phyloP scores from a whole-genome alignment of 495 filamentous ascomycete genomes.

The Aspergillus nidulans region DNA sequence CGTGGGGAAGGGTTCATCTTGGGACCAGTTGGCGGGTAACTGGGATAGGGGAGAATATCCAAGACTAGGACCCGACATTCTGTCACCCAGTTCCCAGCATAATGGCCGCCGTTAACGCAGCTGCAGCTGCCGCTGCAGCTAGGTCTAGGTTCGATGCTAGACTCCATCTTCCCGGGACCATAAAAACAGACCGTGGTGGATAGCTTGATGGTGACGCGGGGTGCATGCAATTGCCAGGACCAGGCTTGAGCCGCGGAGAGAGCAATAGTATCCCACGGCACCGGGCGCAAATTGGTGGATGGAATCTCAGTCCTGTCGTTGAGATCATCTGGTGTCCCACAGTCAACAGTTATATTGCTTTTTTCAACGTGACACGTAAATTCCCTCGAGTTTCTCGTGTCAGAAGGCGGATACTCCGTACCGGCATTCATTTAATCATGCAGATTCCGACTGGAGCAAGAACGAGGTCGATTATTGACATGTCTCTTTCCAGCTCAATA shows the following conservation, averaged over 20 bases:
- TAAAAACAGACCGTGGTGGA: neutral
- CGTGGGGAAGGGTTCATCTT: too few relatives aligned
- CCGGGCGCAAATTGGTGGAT: neutral
- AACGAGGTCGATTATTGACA: neutral
- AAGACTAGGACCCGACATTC: neutral
- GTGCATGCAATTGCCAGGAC: neutral
- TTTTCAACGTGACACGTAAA: neutral
- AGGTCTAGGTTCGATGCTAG: neutral
- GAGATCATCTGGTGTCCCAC: neutral
- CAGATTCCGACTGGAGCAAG: neutral
- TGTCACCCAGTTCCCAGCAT: neutral
- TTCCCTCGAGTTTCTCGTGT: neutral
- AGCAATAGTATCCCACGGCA: neutral
- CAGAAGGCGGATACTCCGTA: neutral
- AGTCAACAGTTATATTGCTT: neutral
- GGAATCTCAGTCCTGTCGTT: neutral
- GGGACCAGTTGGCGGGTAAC: too few relatives aligned
- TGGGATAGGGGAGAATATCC: neutral
- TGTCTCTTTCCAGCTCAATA: neutral
- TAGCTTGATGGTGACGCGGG: constrained; percentile 10
- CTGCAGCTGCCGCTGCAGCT: neutral
- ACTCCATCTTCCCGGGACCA: constrained; percentile 16
- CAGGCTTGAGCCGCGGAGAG: neutral
- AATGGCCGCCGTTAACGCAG: neutral
- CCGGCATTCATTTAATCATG: neutral